Evolutionary conservation across 768 basidiomycete genomes (phyloP).

Genomic region (Ramaria rubella): DNA sequence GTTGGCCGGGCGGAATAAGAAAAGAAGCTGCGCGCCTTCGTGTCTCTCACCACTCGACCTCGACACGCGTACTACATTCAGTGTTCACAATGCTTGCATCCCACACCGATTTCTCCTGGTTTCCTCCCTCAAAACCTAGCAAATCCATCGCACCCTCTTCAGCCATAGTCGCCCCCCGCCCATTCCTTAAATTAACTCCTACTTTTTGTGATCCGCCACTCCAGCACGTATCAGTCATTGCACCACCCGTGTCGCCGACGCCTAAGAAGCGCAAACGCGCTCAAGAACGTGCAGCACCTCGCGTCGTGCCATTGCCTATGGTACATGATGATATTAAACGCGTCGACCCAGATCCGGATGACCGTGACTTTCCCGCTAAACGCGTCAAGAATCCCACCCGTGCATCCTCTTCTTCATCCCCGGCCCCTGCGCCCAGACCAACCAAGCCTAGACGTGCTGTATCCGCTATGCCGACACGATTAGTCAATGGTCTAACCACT

Average conservation of each 20-base stretch:
- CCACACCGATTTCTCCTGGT: conserved; percentile 5
- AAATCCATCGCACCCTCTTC: not conserved
- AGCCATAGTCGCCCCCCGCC: not conserved
- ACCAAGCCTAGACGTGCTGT: conserved; percentile 2
- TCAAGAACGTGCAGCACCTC: not conserved
- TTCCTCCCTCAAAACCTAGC: conserved; percentile 1
- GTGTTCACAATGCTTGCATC: conserved; percentile 5
- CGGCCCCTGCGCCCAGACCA: not conserved
- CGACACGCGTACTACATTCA: not conserved
- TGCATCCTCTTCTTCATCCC: not conserved
- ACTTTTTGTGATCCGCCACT: not conserved
- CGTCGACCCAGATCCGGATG: not conserved
- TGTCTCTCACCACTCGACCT: not conserved
- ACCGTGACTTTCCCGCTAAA: conserved; percentile 1
- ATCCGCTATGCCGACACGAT: not conserved
- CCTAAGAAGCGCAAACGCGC: conserved; percentile 2
- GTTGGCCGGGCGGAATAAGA: not conserved
- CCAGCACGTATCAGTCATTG: not conserved
- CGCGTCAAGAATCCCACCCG: conserved; percentile 2
- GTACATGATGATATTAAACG: not conserved
- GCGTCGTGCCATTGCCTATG: not conserved
- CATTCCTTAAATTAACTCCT: not conserved
- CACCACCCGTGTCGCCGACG: not conserved
- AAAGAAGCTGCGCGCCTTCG: not conserved
- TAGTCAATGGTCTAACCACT: not conserved